Evolutionary conservation across 495 filamentous ascomycete genomes (phyloP), one percentile per base, ranked within the genome.

Genomic region (Penicillium antarcticum): DNA sequence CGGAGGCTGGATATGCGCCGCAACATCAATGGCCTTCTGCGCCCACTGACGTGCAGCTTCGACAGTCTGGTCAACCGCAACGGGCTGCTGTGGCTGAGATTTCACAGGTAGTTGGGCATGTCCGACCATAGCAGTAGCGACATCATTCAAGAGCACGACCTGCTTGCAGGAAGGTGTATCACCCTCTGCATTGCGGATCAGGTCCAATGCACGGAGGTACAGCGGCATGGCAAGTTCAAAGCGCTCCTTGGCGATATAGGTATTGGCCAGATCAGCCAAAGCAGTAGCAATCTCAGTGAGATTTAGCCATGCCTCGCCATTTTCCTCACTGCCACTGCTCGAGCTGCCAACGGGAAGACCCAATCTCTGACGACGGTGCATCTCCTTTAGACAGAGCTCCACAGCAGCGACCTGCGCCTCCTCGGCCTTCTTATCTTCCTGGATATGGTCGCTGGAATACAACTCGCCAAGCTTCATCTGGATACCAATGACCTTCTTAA

Each of bases 171-270:
- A 71, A n/a, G 71, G 74, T 1, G 62, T 60, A 11, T 76, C 65
- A 11, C 68, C 71, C 41, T 77, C 74, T 2, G 65, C 67, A 2
- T 39, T 45, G 3, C 60, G 64, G 45, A 79, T 58, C 19, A 92
- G 62, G 24, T 82, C 72, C 35, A 96, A 71, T 2, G 91, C 87
- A 55, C 92, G 91, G 55, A 97, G 78, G 64, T 88, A 95, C 32
- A 97, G 74, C n/a, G 92, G 92, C 23, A 89, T 78, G 13, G 94
- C 87, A 7, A 96, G 83, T 50, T 89, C 87, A 54, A 87, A 80
- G 51, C 85, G 79, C 43, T 84, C 74, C 57, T 82, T 82, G 38
- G 72, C 70, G 51, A 83, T 80, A 69, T 95, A 97, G 54, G 81
- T 81, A 23, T 80, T 72, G 16, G 79, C 92, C 19, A 97, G 77